Conservation (phyloP, 495 filamentous ascomycete genomes). For the Neurospora terricola region DNA sequence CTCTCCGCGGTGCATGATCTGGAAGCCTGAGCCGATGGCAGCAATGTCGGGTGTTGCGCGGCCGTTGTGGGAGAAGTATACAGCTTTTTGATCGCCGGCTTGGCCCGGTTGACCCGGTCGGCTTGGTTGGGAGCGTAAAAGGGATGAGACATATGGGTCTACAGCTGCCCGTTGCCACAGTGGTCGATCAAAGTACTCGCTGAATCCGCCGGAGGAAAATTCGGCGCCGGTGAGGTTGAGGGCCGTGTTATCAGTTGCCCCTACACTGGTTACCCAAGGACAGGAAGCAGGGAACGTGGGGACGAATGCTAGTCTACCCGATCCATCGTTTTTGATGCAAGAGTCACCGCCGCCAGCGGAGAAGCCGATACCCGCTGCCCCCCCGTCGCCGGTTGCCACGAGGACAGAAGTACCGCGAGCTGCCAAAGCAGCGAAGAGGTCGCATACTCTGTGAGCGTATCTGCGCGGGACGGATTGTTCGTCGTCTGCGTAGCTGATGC, state of each 20-base stretch:
- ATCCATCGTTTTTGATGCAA: conserved; percentile 60
- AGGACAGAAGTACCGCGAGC: conserved; percentile 63
- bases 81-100: conserved; percentile 22
- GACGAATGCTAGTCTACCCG: conserved; percentile 48
- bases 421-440: conserved; percentile 61
- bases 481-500: conserved; percentile 65
- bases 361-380: conserved; percentile 42
- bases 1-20: conserved; percentile 23
- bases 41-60: conserved; percentile 65
- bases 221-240: conserved; percentile 47
- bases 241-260: conserved; percentile 49
- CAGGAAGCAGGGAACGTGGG: conserved; percentile 69
- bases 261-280: conserved; percentile 71
- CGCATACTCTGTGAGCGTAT: conserved; percentile 59
- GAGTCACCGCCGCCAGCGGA: conserved; percentile 8
- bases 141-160: conserved; percentile 35
- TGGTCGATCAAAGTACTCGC: conserved; percentile 54
- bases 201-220: conserved; percentile 64
- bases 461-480: conserved; percentile 52
- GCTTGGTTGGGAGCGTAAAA: background rate
- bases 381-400: conserved; percentile 64
- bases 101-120: background rate
- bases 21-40: conserved; percentile 29
- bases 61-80: conserved; percentile 48
- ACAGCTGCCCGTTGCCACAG: conserved; percentile 54